These are phyloP conservation scores for Fusarium chlamydosporum DNA, from an alignment of 2,329 filamentous ascomycete species.

Conservation along the genomic window DNA sequence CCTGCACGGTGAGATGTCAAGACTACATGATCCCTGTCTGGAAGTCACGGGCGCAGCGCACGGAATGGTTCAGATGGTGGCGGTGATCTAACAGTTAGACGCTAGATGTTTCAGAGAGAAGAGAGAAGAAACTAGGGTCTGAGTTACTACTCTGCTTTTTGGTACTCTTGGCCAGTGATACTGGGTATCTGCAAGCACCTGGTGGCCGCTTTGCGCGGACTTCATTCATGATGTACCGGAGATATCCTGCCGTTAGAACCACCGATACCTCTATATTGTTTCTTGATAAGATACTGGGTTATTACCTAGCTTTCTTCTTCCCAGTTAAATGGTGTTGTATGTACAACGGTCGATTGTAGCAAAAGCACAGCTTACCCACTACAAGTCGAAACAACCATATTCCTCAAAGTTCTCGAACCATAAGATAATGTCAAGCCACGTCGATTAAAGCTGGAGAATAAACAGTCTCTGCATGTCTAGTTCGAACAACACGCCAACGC, in stretches of 20 bases:
- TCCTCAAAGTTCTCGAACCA: no score
- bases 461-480: neutral
- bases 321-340: no score
- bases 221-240: neutral
- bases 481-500: neutral
- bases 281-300: no score
- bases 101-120: neutral
- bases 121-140: neutral
- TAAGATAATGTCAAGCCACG: no score
- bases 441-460: no score
- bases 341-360: no score
- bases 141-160: neutral
- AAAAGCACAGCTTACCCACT: no score
- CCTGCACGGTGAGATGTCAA: conserved; percentile 6
- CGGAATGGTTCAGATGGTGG: neutral
- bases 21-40: neutral
- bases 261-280: no score
- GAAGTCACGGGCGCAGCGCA: neutral
- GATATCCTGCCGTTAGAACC: neutral
- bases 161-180: neutral
- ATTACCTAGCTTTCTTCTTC: no score
- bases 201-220: neutral
- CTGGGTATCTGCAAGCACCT: neutral
- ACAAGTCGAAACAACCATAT: no score
- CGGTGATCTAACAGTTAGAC: no score